These are phyloP conservation scores for Talaromyces sp. DNA, from an alignment of 2,329 filamentous ascomycete species.

Conservation along the genomic window DNA sequence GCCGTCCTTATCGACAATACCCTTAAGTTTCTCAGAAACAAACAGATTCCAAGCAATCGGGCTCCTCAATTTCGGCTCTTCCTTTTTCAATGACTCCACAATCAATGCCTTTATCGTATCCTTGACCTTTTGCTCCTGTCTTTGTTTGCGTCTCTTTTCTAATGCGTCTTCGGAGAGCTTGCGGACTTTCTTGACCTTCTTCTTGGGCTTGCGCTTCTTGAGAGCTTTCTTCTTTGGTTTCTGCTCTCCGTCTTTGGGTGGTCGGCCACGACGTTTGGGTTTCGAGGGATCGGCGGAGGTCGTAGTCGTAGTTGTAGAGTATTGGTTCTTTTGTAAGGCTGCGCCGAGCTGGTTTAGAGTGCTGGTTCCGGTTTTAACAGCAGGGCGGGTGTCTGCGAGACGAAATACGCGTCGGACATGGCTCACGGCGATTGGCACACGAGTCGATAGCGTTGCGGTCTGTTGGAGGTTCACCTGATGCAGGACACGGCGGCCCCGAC, in stretches of 20 bases:
- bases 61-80: conserved; percentile 33
- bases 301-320: conserved; percentile 33
- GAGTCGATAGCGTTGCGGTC: conserved; percentile 28
- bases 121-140: conserved; percentile 26
- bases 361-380: conserved; percentile 19
- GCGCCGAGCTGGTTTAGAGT: conserved; percentile 15
- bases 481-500: conserved; percentile 33
- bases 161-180: conserved; percentile 33
- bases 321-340: conserved; percentile 24
- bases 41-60: conserved; percentile 29
- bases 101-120: conserved; percentile 37
- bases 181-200: conserved; percentile 28
- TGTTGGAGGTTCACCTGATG: conserved; percentile 31
- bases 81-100: conserved; percentile 29
- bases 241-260: conserved; percentile 22
- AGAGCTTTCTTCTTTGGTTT: conserved; percentile 27
- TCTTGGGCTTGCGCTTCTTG: conserved; percentile 25
- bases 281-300: conserved; percentile 27
- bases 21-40: conserved; percentile 27
- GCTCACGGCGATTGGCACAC: conserved; percentile 28
- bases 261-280: conserved; percentile 30
- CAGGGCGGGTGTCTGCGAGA: conserved; percentile 22
- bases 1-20: conserved; percentile 13
- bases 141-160: conserved; percentile 24
- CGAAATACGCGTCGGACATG: conserved; percentile 32